Percentiles rank a stretch among this genome's conserved stretches.
Conservation (phyloP, 805 yeast genomes). For the Hanseniaspora guilliermondii region DNA sequence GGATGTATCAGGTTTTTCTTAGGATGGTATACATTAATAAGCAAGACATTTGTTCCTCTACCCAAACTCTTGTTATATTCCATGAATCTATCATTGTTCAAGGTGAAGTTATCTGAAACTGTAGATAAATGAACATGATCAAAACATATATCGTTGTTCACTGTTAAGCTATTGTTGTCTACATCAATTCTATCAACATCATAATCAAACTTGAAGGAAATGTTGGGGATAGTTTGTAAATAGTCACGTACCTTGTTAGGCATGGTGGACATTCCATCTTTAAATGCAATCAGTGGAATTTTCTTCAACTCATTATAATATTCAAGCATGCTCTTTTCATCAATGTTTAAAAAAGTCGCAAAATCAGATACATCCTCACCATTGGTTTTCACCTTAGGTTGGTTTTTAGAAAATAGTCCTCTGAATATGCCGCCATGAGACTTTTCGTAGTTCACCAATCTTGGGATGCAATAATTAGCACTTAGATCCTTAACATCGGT, state of each 20-base stretch:
- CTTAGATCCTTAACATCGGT: constrained; percentile 64
- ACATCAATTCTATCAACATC: neutral
- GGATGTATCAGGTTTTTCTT: constrained; percentile 30
- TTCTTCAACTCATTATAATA: constrained; percentile 33
- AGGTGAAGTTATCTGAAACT: constrained; percentile 28
- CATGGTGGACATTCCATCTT: constrained; percentile 44
- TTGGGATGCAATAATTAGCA: constrained; percentile 46
- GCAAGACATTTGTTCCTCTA: constrained; percentile 37
- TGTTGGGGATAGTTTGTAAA: constrained; percentile 32
- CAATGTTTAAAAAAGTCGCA: neutral
- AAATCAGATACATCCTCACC: neutral
- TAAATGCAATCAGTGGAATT: constrained; percentile 51
- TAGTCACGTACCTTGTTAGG: constrained; percentile 34
- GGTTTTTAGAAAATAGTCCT: constrained; percentile 30
- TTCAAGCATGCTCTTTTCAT: constrained; percentile 25
- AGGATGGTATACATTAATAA: constrained; percentile 58
- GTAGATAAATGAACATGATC: constrained; percentile 54
- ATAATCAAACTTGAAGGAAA: constrained; percentile 18
- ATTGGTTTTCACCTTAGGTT: constrained; percentile 16
- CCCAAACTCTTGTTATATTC: constrained; percentile 22
- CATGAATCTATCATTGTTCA: constrained; percentile 16
- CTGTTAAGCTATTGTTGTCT: neutral
- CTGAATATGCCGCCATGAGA: constrained; percentile 46
- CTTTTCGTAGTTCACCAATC: constrained; percentile 44
- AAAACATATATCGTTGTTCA: constrained; percentile 19